phyloP scores from a whole-genome alignment of 805 yeast genomes.

The Kuraishia piskuri region DNA sequence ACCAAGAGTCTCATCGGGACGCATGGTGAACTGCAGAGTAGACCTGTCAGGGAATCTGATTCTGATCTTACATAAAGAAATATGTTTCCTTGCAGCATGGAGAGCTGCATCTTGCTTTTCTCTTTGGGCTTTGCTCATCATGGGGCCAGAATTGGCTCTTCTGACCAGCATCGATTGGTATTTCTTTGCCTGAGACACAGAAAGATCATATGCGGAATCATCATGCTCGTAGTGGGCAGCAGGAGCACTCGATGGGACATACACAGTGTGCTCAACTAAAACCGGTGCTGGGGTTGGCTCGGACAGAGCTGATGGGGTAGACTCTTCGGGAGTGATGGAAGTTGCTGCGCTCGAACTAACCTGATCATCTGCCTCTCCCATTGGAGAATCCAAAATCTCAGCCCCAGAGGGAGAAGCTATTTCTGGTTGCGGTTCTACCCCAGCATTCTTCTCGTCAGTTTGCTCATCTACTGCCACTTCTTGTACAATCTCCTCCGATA shows the following conservation, averaged over 20 bases:
- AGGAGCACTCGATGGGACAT: not conserved
- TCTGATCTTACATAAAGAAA: constrained; percentile 33
- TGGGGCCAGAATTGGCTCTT: constrained; percentile 27
- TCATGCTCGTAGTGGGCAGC: constrained; percentile 13
- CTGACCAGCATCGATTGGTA: constrained; percentile 42
- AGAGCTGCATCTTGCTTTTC: constrained; percentile 17
- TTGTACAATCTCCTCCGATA: not conserved
- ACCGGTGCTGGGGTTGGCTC: not conserved
- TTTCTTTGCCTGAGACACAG: constrained; percentile 41
- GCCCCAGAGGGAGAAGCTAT: too few relatives aligned
- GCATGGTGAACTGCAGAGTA: constrained; percentile 40
- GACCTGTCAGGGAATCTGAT: constrained; percentile 52
- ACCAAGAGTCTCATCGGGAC: constrained; percentile 28
- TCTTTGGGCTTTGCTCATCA: constrained; percentile 23
- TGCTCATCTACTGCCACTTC: not conserved
- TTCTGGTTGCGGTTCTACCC: too few relatives aligned
- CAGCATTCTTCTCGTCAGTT: constrained; percentile 1
- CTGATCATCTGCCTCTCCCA: not conserved
- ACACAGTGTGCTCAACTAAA: not conserved
- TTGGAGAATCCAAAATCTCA: not conserved
- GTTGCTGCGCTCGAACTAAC: not conserved
- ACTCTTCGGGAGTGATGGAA: not conserved
- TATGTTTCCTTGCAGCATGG: constrained; percentile 13
- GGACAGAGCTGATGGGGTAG: not conserved
- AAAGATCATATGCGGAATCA: constrained; percentile 34